These are phyloP conservation scores for Grifola frondosa DNA, from an alignment of 1,284 basidiomycete genomes.

Conservation along the genomic window DNA sequence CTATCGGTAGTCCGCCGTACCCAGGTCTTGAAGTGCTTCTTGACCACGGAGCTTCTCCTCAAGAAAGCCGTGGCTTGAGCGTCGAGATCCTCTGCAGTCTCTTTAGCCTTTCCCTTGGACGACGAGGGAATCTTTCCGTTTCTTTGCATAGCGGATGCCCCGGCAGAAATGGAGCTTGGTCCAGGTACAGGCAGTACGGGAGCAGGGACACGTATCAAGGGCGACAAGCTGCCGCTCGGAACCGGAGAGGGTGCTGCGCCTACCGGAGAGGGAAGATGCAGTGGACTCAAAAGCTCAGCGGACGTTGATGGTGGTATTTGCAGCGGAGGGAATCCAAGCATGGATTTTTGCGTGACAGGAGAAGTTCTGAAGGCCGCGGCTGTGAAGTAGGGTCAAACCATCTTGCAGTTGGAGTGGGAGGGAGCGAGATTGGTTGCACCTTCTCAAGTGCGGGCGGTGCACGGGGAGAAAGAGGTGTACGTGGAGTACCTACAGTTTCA, in stretches of 20 bases:
- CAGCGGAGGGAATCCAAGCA: slow-evolving; percentile 28
- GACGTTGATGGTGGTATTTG: slow-evolving; percentile 22
- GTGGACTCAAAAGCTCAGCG: slow-evolving; percentile 33
- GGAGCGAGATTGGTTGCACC: slow-evolving; percentile 23
- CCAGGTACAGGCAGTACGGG: slow-evolving; percentile 1
- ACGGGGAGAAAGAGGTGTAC: slow-evolving; percentile 21
- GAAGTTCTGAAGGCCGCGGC: slow-evolving; percentile 10
- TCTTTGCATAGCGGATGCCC: slow-evolving; percentile 18
- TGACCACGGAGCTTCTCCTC: slow-evolving; percentile 26
- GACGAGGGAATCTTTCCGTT: slow-evolving; percentile 13
- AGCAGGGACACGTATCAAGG: slow-evolving; percentile 1
- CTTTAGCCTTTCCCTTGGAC: slow-evolving; percentile 33
- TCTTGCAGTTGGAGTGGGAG: slow-evolving; percentile 31
- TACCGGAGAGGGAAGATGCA: slow-evolving; percentile 25
- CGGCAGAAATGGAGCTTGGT: slow-evolving; percentile 2
- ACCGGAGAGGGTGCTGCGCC: slow-evolving; percentile 10
- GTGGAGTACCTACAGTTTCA: slow-evolving; percentile 8
- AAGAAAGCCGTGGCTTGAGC: slow-evolving; percentile 13
- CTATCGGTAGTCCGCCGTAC: slow-evolving; percentile 41
- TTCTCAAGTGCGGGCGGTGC: slow-evolving; percentile 26
- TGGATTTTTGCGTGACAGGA: slow-evolving; percentile 25
- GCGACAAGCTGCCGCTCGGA: slow-evolving; percentile 12
- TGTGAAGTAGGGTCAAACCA: slow-evolving; percentile 31
- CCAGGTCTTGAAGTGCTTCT: slow-evolving; percentile 44
- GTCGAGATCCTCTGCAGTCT: slow-evolving; percentile 19